Conservation (phyloP, 192 early-diverging fungal species). For the Haplosporangium gracile region DNA sequence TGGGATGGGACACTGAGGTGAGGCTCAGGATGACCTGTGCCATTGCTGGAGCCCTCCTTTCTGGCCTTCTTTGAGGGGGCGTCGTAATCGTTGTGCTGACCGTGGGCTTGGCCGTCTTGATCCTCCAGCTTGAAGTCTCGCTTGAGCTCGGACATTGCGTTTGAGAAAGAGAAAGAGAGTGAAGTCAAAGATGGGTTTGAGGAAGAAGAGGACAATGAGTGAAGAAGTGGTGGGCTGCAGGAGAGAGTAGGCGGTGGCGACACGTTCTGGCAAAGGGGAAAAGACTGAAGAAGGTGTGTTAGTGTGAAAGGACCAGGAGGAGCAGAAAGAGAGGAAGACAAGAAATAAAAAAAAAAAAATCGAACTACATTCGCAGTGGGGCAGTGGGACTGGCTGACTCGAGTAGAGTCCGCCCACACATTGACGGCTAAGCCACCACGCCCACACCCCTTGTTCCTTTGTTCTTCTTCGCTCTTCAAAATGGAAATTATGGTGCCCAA, state of each 20-base stretch:
- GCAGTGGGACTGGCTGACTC: neutral
- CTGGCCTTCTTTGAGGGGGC: constrained; percentile 43
- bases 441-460: neutral
- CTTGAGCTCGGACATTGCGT: constrained; percentile 49
- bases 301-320: neutral
- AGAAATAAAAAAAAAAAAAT: neutral
- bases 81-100: constrained; percentile 26
- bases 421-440: neutral
- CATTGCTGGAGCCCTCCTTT: constrained; percentile 29
- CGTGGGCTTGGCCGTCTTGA: constrained; percentile 24
- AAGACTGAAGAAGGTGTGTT: neutral
- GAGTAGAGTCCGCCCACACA: neutral
- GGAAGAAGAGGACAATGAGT: neutral
- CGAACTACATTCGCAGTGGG: too few relatives aligned
- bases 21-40: constrained; percentile 18
- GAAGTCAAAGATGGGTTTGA: neutral
- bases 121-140: constrained; percentile 44
- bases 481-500: neutral
- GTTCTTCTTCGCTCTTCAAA: neutral
- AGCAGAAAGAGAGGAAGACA: constrained; percentile 1
- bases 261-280: neutral
- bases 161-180: constrained; percentile 1
- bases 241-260: neutral
- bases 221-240: neutral
- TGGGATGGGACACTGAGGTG: neutral